Conservation (phyloP, 805 yeast genomes). For the Candida insectalens region DNA sequence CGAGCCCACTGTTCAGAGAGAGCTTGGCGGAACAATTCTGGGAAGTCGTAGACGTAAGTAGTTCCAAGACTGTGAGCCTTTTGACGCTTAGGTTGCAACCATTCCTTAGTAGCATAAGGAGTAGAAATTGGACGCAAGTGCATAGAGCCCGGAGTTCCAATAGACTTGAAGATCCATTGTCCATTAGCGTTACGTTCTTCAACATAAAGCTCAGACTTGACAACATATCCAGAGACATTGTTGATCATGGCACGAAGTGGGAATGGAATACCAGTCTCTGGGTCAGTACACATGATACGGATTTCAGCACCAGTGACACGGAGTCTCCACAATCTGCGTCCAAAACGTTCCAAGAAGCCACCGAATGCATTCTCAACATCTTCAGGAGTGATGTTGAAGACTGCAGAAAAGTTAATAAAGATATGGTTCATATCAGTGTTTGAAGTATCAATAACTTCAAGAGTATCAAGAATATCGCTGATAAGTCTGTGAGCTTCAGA, state of each 20-base stretch:
- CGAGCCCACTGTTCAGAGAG: slow-evolving; percentile 77
- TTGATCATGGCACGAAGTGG: slow-evolving; percentile 95
- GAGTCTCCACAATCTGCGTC: slow-evolving; percentile 92
- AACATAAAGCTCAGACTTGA: slow-evolving; percentile 87
- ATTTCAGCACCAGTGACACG: slow-evolving; percentile 97
- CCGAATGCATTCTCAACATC: slow-evolving; percentile 98
- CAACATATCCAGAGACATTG: slow-evolving; percentile 96
- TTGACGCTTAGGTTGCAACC: slow-evolving; percentile 97
- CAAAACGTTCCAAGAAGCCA: slow-evolving; percentile 94
- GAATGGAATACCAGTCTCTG: slow-evolving; percentile 78
- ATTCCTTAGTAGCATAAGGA: slow-evolving; percentile 96
- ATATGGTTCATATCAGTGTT: slow-evolving; percentile 96
- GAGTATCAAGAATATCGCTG: slow-evolving; percentile 90
- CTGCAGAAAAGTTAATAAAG: slow-evolving; percentile 93
- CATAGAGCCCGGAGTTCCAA: slow-evolving; percentile 95
- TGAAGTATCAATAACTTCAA: slow-evolving; percentile 88
- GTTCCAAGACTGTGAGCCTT: slow-evolving; percentile 98
- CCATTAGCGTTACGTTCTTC: slow-evolving; percentile 89
- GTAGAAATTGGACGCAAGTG: slow-evolving; percentile 92
- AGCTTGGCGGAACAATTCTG: slow-evolving; percentile 95
- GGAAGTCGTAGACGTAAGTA: slow-evolving; percentile 97
- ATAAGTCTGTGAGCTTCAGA: slow-evolving; percentile 94
- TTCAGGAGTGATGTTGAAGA: slow-evolving; percentile 86
- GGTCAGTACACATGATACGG: slow-evolving; percentile 89
- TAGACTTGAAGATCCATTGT: slow-evolving; percentile 94